These are phyloP conservation scores for Physcomitrium patens DNA, from an alignment of 225 moss, liverwort and hornwort species.

Conservation along the genomic window DNA sequence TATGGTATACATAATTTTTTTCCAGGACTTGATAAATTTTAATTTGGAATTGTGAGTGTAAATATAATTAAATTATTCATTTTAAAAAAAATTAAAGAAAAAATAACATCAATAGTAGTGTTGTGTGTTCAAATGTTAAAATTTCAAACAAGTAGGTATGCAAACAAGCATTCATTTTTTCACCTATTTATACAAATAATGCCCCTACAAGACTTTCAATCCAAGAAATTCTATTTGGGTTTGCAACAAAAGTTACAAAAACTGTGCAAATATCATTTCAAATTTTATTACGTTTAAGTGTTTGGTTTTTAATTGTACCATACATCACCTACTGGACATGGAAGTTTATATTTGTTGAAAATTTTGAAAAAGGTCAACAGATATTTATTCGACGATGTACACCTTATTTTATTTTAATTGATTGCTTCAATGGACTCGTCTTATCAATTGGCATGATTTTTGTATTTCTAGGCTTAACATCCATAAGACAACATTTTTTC, in stretches of 20 bases:
- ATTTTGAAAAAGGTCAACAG: conserved; percentile 57
- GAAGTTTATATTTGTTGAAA: conserved; percentile 71
- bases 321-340: conserved; percentile 75
- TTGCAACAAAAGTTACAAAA: conserved; percentile 54
- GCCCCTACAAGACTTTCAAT: conserved; percentile 62
- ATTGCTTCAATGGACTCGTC: conserved; percentile 71
- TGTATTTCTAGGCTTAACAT: conserved; percentile 73
- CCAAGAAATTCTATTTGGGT: conserved; percentile 61
- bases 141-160: conserved; percentile 51
- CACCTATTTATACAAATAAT: conserved; percentile 69
- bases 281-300: conserved; percentile 53
- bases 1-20: too few relatives aligned
- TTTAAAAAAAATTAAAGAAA: too few relatives aligned
- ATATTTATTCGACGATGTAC: conserved; percentile 60
- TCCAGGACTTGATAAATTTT: too few relatives aligned
- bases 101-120: too few relatives aligned
- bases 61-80: too few relatives aligned
- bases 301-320: conserved; percentile 72
- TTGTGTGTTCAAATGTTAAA: too few relatives aligned
- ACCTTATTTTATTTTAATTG: conserved; percentile 58
- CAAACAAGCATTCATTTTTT: conserved; percentile 76
- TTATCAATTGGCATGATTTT: conserved; percentile 71
- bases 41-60: too few relatives aligned
- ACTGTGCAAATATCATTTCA: conserved; percentile 47
- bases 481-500: conserved; percentile 65